Evolutionary conservation across 352 stramenopile species (phyloP).

Genomic region (Phytophthora melonis): DNA sequence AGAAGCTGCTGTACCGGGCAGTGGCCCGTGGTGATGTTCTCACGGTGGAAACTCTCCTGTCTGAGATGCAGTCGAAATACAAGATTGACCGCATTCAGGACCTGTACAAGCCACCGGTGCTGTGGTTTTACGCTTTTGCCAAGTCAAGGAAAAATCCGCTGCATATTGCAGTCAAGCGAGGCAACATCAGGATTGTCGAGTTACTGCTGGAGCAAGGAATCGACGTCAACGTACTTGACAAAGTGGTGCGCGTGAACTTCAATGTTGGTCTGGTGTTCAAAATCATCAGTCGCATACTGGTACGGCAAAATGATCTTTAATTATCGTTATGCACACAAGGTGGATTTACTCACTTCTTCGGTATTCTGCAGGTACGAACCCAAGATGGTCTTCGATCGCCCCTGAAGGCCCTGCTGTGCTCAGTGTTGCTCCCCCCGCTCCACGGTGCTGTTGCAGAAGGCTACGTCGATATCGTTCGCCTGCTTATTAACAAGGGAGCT

Average conservation of each 20-base stretch:
- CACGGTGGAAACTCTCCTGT: slow-evolving; percentile 53
- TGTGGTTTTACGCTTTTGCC: slow-evolving; percentile 76
- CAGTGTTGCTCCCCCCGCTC: slow-evolving; percentile 73
- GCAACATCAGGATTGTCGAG: slow-evolving; percentile 65
- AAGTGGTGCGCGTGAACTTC: slow-evolving; percentile 83
- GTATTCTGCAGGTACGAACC: slow-evolving; percentile 50
- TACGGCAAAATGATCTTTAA: slow-evolving; percentile 28
- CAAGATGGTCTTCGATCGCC: slow-evolving; percentile 66
- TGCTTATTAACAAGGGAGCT: slow-evolving; percentile 65
- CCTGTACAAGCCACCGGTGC: slow-evolving; percentile 54
- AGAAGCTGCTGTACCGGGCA: slow-evolving; percentile 72
- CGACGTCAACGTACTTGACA: slow-evolving; percentile 78
- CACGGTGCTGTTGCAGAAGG: slow-evolving; percentile 72
- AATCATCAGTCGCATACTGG: slow-evolving; percentile 64
- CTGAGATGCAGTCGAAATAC: slow-evolving; percentile 42
- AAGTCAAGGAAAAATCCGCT: slow-evolving; percentile 81
- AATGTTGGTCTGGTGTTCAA: slow-evolving; percentile 82
- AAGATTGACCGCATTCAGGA: slow-evolving; percentile 45
- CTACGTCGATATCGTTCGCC: slow-evolving; percentile 66
- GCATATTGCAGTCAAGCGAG: slow-evolving; percentile 70
- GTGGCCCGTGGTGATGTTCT: slow-evolving; percentile 60
- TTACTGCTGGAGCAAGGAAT: slow-evolving; percentile 63
- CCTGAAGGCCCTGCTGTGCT: slow-evolving; percentile 62
- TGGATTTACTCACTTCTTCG: background rate
- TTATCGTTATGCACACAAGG: background rate